These are phyloP conservation scores for Epichloe gansuensis DNA, from an alignment of 2,329 filamentous ascomycete genomes.

Conservation along the genomic window DNA sequence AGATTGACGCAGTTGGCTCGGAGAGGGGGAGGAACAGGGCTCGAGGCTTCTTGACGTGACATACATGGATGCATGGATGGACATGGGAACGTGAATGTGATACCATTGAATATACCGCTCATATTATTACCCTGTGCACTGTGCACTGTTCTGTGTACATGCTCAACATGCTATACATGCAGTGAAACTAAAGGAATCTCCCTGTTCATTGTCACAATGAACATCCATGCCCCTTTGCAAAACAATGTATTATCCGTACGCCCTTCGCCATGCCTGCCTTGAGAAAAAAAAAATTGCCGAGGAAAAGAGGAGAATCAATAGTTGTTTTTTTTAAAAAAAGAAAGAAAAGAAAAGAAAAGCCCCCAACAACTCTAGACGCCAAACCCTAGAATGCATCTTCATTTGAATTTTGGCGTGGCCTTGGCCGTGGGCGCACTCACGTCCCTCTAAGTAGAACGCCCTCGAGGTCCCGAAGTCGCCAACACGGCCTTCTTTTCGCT, in stretches of 20 bases:
- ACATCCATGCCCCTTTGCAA: background rate
- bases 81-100: background rate
- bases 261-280: slow-evolving; percentile 7
- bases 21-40: slow-evolving; percentile 53
- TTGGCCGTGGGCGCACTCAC: slow-evolving; percentile 32
- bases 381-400: background rate
- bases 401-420: slow-evolving; percentile 5
- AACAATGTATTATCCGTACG: slow-evolving; percentile 1
- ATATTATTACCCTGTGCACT: background rate
- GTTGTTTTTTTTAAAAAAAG: background rate
- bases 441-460: slow-evolving; percentile 26
- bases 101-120: too few species aligned
- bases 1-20: slow-evolving; percentile 57
- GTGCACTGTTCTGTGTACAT: background rate
- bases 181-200: background rate
- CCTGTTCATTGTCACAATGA: background rate
- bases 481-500: slow-evolving; percentile 45
- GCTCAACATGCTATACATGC: background rate
- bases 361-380: background rate
- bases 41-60: slow-evolving; percentile 45
- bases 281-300: background rate
- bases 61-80: too few species aligned
- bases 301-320: background rate
- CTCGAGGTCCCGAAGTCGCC: slow-evolving; percentile 18
- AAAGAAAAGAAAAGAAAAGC: background rate